Evolutionary conservation across 176 grass and related monocot species (phyloP).

Genomic region (Phoenix dactylifera): DNA sequence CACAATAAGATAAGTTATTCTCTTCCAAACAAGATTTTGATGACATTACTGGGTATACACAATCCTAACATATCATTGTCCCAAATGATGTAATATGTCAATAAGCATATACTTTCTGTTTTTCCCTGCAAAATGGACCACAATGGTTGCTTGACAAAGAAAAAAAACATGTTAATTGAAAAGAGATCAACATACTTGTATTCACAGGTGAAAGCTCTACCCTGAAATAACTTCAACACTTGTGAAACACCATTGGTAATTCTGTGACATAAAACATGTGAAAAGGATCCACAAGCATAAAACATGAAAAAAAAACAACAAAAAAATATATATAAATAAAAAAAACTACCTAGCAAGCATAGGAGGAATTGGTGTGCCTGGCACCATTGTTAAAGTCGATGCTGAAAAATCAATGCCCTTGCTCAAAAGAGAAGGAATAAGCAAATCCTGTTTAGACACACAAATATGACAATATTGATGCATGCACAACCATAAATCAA

Average conservation of each 20-base stretch:
- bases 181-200: slow-evolving; percentile 76
- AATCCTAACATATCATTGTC: too few species aligned
- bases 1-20: too few species aligned
- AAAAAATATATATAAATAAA: slow-evolving; percentile 2
- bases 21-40: too few species aligned
- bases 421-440: slow-evolving; percentile 73
- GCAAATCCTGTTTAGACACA: slow-evolving; percentile 61
- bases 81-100: too few species aligned
- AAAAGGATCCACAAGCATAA: slow-evolving; percentile 19
- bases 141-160: too few species aligned
- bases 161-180: background rate
- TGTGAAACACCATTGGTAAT: slow-evolving; percentile 78
- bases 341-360: slow-evolving; percentile 78
- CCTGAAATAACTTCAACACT: slow-evolving; percentile 60
- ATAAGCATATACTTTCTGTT: too few species aligned
- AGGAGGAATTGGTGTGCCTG: slow-evolving; percentile 86
- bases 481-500: too few species aligned
- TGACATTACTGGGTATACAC: too few species aligned
- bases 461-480: background rate
- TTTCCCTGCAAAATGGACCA: too few species aligned
- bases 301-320: background rate
- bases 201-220: slow-evolving; percentile 89
- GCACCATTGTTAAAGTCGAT: slow-evolving; percentile 54
- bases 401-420: slow-evolving; percentile 67
- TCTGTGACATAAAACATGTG: slow-evolving; percentile 35